These are phyloP conservation scores for Dictyostelium brefeldianum DNA, from an alignment of 78 protist species.

Conservation along the genomic window DNA sequence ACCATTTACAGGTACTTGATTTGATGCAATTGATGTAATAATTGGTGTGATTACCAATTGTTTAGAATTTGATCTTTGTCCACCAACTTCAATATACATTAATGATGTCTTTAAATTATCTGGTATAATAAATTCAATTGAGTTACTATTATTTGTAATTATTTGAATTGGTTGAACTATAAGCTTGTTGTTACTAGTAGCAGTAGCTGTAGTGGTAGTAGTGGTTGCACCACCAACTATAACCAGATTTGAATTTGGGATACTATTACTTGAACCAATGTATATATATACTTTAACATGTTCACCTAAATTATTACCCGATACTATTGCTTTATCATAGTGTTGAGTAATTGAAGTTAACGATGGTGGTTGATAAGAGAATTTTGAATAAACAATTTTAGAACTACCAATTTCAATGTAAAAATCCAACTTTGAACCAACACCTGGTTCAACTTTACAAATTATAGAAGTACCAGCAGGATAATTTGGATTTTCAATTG, in stretches of 20 bases:
- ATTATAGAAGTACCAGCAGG: not conserved
- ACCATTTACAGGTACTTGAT: not conserved
- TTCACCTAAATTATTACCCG: not conserved
- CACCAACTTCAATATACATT: not conserved
- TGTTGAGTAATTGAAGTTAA: not conserved
- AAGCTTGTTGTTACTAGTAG: not conserved
- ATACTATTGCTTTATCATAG: not conserved
- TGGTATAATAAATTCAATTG: not conserved
- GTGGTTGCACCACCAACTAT: too few species aligned
- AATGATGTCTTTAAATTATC: not conserved
- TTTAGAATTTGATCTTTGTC: not conserved
- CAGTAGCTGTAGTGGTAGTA: too few species aligned
- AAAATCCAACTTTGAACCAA: not conserved
- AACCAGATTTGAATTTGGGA: too few species aligned
- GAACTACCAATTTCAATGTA: not conserved
- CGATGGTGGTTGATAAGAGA: not conserved
- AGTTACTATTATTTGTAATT: not conserved
- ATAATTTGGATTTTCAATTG: not conserved
- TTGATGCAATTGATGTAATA: constrained; percentile 5
- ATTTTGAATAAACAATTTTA: not conserved
- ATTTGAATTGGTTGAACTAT: not conserved
- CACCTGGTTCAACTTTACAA: not conserved
- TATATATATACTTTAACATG: not conserved
- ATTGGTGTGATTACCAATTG: not conserved
- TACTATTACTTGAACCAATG: too few species aligned